Percentiles rank a stretch among this genome's conserved stretches.
Conservation (phyloP, 305 asterid species). For the Solanum hybrid region DNA sequence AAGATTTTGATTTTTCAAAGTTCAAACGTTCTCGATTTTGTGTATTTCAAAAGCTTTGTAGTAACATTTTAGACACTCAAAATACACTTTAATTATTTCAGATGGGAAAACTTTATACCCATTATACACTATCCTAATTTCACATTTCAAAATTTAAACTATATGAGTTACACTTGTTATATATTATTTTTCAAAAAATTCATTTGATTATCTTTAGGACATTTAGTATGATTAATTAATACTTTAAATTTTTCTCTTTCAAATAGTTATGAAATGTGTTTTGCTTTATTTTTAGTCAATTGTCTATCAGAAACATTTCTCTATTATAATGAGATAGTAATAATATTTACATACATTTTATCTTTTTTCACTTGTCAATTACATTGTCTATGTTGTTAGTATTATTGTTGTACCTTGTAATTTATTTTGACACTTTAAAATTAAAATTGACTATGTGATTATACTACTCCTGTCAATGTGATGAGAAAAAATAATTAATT, state of each 20-base stretch:
- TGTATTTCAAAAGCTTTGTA: background rate
- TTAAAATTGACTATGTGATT: background rate
- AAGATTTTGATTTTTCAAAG: background rate
- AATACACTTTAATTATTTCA: background rate
- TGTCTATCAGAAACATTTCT: no score
- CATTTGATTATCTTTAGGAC: no score
- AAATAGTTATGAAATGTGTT: background rate
- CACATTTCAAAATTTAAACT: background rate
- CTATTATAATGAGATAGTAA: background rate
- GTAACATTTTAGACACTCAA: background rate
- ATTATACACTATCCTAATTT: background rate
- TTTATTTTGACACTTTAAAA: background rate
- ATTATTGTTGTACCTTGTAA: no score
- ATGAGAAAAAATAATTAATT: background rate
- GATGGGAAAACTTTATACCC: background rate
- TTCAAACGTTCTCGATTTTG: background rate
- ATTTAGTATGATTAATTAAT: no score
- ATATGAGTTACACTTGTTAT: background rate
- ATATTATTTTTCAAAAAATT: no score
- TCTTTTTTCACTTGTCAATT: no score
- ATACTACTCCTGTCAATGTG: background rate
- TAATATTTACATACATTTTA: background rate
- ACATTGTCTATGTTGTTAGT: no score
- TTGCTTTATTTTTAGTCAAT: background rate
- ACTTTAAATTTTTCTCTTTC: no score